Evolutionary conservation across 805 yeast species (phyloP).

Genomic region (Saccharomycopsis lassenensis): DNA sequence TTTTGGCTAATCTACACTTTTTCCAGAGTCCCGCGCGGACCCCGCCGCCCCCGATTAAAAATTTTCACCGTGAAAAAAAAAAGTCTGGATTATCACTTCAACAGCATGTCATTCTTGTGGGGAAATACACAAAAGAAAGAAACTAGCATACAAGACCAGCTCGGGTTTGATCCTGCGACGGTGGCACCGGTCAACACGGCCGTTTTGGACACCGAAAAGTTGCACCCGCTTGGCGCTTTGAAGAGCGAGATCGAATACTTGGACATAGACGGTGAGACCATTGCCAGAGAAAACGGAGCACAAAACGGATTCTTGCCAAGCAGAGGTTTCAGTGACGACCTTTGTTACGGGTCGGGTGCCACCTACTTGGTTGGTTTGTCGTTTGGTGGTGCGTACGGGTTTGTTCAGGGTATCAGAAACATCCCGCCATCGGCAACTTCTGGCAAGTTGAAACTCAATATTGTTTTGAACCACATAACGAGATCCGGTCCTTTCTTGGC

Average conservation of each 20-base stretch:
- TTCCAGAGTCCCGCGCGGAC: too few relatives aligned
- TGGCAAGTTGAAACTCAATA: slow-evolving; percentile 74
- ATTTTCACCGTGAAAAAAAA: too few relatives aligned
- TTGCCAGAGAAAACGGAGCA: slow-evolving; percentile 72
- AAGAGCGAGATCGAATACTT: slow-evolving; percentile 83
- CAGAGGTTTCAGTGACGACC: slow-evolving; percentile 96
- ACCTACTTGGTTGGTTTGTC: slow-evolving; percentile 82
- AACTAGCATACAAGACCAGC: slow-evolving; percentile 11
- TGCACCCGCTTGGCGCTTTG: slow-evolving; percentile 89
- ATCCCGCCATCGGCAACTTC: slow-evolving; percentile 62
- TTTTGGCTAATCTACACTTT: too few relatives aligned
- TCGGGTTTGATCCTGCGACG: slow-evolving; percentile 56
- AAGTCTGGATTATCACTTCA: too few relatives aligned
- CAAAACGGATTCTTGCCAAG: slow-evolving; percentile 78
- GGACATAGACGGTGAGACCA: slow-evolving; percentile 77
- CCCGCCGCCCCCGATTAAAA: too few relatives aligned
- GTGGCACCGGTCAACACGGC: slow-evolving; percentile 54
- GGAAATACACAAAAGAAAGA: too few relatives aligned
- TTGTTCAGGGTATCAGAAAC: slow-evolving; percentile 73
- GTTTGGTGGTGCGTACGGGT: slow-evolving; percentile 80
- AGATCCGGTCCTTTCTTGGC: slow-evolving; percentile 95
- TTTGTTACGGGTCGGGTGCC: slow-evolving; percentile 96
- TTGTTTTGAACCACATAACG: slow-evolving; percentile 83
- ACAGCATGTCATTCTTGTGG: too few relatives aligned
- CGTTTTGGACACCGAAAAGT: slow-evolving; percentile 54